Evolutionary conservation across 306 rosid genomes (phyloP).

Genomic region (Prunus persica): Prunus_persica_NCBIv2 NC_034013.1:3740501-3741000

Average conservation of each 20-base stretch:
- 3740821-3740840: slow-evolving; percentile 64
- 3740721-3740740: slow-evolving; percentile 31
- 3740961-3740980: neutral
- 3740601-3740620: neutral
- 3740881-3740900: slow-evolving; percentile 68
- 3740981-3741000: neutral
- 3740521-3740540: neutral
- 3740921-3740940: slow-evolving; percentile 12
- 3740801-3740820: slow-evolving; percentile 70
- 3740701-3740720: neutral
- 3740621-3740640: neutral
- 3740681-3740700: neutral
- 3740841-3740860: slow-evolving; percentile 71
- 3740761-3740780: slow-evolving; percentile 69
- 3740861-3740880: slow-evolving; percentile 66
- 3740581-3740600: neutral
- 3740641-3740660: neutral
- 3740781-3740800: slow-evolving; percentile 70
- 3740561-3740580: neutral
- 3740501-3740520: neutral
- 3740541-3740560: neutral
- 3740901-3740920: slow-evolving; percentile 43
- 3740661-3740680: neutral
- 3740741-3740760: slow-evolving; percentile 30
- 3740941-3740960: neutral